Base-by-base conservation (phyloP, 2,329 filamentous ascomycete species). In the Apiospora phragmitis region DNA sequence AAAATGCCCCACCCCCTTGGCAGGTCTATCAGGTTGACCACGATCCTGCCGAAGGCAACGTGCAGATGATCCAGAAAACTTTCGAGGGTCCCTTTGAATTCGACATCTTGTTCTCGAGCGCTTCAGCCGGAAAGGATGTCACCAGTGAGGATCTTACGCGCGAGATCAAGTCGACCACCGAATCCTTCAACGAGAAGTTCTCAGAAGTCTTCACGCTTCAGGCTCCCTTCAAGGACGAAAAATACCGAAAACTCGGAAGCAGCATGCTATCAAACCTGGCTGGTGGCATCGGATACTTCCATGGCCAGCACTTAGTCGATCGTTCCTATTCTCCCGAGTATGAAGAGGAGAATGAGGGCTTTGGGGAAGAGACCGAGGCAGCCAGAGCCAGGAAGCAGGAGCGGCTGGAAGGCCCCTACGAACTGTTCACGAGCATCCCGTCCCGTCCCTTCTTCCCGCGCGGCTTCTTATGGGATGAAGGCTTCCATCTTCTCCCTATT, bases 381-480 rank as follows among this genome's bases (percentile, higher is more conserved):
- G 95, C 95, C 5, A 89, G 94, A 71, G 88, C 85, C 32, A 89
- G 90, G 71, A 91, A 89, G 70, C 83, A 89, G 73, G 91, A 94
- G 74, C 85, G 90, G 71, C 82, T 92, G 0, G 94, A 97, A 78
- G 94, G 94, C 0, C 94, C 95, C 1, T 93, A 92, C 69, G 94
- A 97, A 80, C 88, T 99, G 2, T 98, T 95, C 80, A 97, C 95
- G 8, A 94, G 91, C 76, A 92, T 98, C 70, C 96, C 96, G 0
- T 98, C 95, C 11, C 88, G 96, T 5, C 93, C 96, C 0, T 99
- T 99, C 85, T 99, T 99, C 83, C 96, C 96, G 1, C 89, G 96
- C 72, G 96, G 96, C 0, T 99, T 99, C 80, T 86, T 98, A 4
- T 99, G 96, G 96, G 96, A 99, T 77, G 96, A 99, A 81, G 96